These are phyloP conservation scores for peach (Prunus persica) DNA, from an alignment of 306 rosid species.

Conservation along the genomic window DNA sequence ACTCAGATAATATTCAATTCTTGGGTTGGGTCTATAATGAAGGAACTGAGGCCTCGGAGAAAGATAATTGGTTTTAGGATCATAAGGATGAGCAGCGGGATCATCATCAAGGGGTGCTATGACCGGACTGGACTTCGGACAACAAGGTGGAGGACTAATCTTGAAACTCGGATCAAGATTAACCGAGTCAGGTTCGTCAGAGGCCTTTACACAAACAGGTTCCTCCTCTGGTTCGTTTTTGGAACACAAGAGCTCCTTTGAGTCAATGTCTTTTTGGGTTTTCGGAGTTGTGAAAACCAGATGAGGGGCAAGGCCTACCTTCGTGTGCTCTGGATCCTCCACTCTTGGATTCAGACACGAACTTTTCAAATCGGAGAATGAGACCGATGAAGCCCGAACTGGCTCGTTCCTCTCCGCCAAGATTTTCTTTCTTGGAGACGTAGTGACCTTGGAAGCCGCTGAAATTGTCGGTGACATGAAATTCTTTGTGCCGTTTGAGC, in stretches of 20 bases:
- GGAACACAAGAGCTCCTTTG: conserved; percentile 11
- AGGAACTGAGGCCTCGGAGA: conserved; percentile 91
- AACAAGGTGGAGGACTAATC: conserved; percentile 56
- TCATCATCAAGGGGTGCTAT: conserved; percentile 61
- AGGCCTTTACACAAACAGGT: conserved; percentile 9
- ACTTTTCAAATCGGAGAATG: conserved; percentile 39
- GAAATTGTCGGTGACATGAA: conserved; percentile 93
- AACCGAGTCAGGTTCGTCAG: conserved; percentile 47
- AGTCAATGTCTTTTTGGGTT: conserved; percentile 8
- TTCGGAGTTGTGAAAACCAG: conserved; percentile 28
- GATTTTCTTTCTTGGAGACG: conserved; percentile 73
- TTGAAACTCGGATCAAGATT: conserved; percentile 68
- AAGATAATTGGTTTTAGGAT: conserved; percentile 74
- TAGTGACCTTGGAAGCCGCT: conserved; percentile 61
- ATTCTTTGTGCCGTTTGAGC: conserved; percentile 52
- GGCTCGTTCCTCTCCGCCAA: conserved; percentile 65
- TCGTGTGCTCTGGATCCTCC: conserved; percentile 24
- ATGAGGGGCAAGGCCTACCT: conserved; percentile 22
- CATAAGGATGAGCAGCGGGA: conserved; percentile 63
- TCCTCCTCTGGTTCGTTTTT: conserved; percentile 15
- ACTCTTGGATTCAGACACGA: conserved; percentile 14
- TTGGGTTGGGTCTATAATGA: conserved; percentile 63
- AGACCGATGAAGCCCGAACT: conserved; percentile 28
- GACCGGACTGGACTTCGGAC: conserved; percentile 6
- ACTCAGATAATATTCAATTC: conserved; percentile 37